These are phyloP conservation scores for Candida tropicalis DNA, from an alignment of 1,139 yeast species.

Conservation along the genomic window DNA sequence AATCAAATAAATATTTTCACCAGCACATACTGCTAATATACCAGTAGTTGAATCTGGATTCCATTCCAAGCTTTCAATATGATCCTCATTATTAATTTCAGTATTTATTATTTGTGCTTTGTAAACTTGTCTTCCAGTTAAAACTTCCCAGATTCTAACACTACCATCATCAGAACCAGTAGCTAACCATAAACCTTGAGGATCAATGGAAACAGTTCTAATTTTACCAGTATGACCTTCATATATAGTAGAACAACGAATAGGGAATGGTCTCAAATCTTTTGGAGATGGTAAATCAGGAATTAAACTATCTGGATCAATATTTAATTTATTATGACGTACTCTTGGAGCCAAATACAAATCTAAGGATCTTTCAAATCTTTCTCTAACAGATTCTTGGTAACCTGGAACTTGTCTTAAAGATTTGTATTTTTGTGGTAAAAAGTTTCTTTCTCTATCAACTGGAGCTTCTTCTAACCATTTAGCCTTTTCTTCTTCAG, in stretches of 20 bases:
- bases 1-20: constrained; percentile 73
- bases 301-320: constrained; percentile 93
- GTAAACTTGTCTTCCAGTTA: constrained; percentile 93
- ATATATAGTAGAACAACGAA: constrained; percentile 80
- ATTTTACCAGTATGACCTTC: constrained; percentile 84
- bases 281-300: constrained; percentile 97
- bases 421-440: constrained; percentile 82
- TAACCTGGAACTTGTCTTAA: constrained; percentile 95
- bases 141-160: constrained; percentile 93
- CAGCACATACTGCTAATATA: constrained; percentile 80
- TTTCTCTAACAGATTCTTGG: constrained; percentile 79
- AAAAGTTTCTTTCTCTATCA: constrained; percentile 76
- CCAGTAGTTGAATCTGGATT: constrained; percentile 78
- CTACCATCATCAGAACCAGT: constrained; percentile 98
- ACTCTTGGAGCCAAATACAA: constrained; percentile 95
- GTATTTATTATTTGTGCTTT: constrained; percentile 54
- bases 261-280: constrained; percentile 98
- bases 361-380: constrained; percentile 93
- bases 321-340: constrained; percentile 85
- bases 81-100: constrained; percentile 64
- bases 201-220: constrained; percentile 82
- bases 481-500: constrained; percentile 72
- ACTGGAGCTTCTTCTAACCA: constrained; percentile 75
- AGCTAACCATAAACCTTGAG: constrained; percentile 92
- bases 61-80: constrained; percentile 86